These are phyloP conservation scores for Aspergillus wentii DNA, from an alignment of 495 filamentous ascomycete species.

Conservation along the genomic window DNA sequence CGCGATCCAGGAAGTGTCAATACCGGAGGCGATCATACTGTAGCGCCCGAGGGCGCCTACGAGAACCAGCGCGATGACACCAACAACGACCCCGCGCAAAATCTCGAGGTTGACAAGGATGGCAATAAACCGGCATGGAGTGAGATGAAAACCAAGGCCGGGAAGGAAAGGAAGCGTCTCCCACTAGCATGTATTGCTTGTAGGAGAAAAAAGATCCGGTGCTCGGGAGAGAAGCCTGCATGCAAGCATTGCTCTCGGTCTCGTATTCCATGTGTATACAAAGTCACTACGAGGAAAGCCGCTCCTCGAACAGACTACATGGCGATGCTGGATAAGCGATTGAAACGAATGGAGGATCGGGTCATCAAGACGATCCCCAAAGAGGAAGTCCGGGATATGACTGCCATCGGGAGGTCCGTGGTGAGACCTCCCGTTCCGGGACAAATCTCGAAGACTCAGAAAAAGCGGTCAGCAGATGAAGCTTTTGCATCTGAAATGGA, in stretches of 20 bases:
- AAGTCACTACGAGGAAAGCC: constrained; percentile 89
- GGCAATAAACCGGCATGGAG: constrained; percentile 69
- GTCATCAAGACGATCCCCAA: constrained; percentile 96
- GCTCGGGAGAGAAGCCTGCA: constrained; percentile 94
- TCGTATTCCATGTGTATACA: constrained; percentile 97
- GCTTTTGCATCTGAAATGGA: constrained; percentile 83
- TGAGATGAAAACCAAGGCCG: constrained; percentile 95
- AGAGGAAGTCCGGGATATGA: constrained; percentile 58
- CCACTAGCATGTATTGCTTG: constrained; percentile 96
- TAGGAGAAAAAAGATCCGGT: constrained; percentile 94
- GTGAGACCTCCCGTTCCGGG: constrained; percentile 75
- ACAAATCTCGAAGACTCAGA: constrained; percentile 52
- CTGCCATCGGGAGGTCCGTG: constrained; percentile 62
- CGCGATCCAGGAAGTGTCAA: constrained; percentile 33
- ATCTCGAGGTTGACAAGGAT: constrained; percentile 27
- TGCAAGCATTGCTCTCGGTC: constrained; percentile 95
- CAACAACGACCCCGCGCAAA: constrained; percentile 31
- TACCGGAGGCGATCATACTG: constrained; percentile 18
- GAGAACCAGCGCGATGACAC: constrained; percentile 20
- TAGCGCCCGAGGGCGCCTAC: constrained; percentile 16
- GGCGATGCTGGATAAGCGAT: constrained; percentile 94
- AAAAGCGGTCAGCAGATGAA: constrained; percentile 83
- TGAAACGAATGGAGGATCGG: constrained; percentile 94
- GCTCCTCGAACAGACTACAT: constrained; percentile 98
- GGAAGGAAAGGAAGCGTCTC: constrained; percentile 90